phyloP scores from a whole-genome alignment of 495 filamentous ascomycete species.

The Neurospora sp. region DNA sequence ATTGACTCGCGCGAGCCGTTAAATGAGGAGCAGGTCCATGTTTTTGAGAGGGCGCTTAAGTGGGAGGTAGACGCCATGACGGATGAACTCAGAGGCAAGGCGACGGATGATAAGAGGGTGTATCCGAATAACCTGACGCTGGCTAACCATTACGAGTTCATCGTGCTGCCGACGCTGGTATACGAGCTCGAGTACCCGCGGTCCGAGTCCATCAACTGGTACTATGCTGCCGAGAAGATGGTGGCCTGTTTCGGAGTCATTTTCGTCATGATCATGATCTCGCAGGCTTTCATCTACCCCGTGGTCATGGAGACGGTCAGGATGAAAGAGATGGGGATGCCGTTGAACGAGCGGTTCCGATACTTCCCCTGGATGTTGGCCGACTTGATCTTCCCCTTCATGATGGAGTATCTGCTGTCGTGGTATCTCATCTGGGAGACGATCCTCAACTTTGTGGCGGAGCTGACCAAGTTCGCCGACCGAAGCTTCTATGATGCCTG shows the following conservation, averaged over 20 bases:
- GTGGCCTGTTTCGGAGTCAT: conserved; percentile 58
- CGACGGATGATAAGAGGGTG: conserved; percentile 22
- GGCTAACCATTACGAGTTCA: conserved; percentile 58
- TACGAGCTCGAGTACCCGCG: conserved; percentile 72
- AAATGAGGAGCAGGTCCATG: conserved; percentile 45
- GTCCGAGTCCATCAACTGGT: conserved; percentile 56
- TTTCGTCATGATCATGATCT: conserved; percentile 51
- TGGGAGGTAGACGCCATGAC: conserved; percentile 52
- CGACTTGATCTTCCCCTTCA: conserved; percentile 63
- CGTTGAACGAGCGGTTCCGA: conserved; percentile 45
- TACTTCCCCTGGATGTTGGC: conserved; percentile 60
- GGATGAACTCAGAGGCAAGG: conserved; percentile 53
- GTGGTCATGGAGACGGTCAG: conserved; percentile 53
- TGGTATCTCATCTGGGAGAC: conserved; percentile 80
- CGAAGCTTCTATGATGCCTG: conserved; percentile 68
- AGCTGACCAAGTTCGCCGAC: conserved; percentile 66
- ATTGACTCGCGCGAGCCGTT: conserved; percentile 48
- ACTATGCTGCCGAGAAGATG: conserved; percentile 59
- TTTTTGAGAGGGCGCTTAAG: conserved; percentile 48
- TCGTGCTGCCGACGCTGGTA: conserved; percentile 60
- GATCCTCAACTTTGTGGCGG: conserved; percentile 63
- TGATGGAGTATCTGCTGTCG: conserved; percentile 60
- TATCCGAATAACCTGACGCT: conserved; percentile 62
- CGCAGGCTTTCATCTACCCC: conserved; percentile 50
- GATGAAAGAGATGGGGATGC: conserved; percentile 53